Percentiles rank a stretch among this genome's conserved stretches.
phyloP scores from a whole-genome alignment of 2,329 filamentous ascomycete species.

The Sporothrix mexicana region DNA sequence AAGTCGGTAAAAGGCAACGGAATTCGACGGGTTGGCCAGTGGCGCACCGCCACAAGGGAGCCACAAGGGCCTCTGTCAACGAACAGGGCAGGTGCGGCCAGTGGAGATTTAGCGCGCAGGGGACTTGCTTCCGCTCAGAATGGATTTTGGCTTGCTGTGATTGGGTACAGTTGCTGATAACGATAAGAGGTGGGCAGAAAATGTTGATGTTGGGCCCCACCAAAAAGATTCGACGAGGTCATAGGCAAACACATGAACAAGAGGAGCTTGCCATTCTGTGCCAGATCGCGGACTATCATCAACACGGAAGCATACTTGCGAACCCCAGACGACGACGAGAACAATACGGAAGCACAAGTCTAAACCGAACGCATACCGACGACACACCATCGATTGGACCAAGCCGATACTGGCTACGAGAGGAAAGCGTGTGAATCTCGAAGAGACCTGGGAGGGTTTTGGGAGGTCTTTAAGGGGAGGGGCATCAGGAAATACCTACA shows the following conservation, averaged over 20 bases:
- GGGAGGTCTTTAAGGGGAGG: conserved; percentile 14
- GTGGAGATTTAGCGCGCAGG: neutral
- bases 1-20: conserved; percentile 33
- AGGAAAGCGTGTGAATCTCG: neutral
- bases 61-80: neutral
- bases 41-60: conserved; percentile 27
- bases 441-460: neutral
- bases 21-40: conserved; percentile 32
- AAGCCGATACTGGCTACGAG: neutral
- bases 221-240: conserved; percentile 28
- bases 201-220: conserved; percentile 29
- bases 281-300: conserved; percentile 6
- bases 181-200: conserved; percentile 11
- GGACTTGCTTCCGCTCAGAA: conserved; percentile 25
- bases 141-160: neutral
- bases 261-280: neutral
- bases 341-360: conserved; percentile 6
- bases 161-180: conserved; percentile 18
- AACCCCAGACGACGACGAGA: conserved; percentile 11
- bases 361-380: neutral
- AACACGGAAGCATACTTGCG: conserved; percentile 28
- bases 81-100: neutral
- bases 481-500: neutral
- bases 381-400: neutral
- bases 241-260: conserved; percentile 8